A percentile compares a stretch with the other conserved stretches of the same genome.
These are phyloP conservation scores for Tillandsia leiboldiana DNA, from an alignment of 176 grass and related monocot genomes.

Conservation along the genomic window DNA sequence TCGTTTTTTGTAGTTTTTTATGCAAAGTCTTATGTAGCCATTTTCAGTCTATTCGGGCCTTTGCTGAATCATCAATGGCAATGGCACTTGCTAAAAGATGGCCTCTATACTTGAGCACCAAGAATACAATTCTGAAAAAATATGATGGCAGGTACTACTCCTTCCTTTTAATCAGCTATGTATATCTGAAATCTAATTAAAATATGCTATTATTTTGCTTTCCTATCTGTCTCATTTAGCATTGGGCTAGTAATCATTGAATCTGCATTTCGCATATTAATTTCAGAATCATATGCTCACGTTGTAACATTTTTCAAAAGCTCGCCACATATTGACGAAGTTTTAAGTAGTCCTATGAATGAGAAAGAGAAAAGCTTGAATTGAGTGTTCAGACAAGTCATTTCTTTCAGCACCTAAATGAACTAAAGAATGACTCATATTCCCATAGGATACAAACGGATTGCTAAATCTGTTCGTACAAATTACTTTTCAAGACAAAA, in stretches of 20 bases:
- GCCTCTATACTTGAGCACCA: conserved; percentile 94
- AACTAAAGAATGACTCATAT: not conserved
- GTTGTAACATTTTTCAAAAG: not conserved
- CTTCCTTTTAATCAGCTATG: not conserved
- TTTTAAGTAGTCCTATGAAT: not conserved
- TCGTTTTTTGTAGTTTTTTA: conserved; percentile 15
- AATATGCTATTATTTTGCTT: not conserved
- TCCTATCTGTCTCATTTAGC: not conserved
- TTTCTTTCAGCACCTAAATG: not conserved
- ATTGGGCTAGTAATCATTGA: not conserved
- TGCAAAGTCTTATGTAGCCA: conserved; percentile 16
- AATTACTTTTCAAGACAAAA: not conserved
- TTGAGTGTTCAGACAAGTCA: not conserved
- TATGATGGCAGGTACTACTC: conserved; percentile 82
- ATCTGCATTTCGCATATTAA: not conserved
- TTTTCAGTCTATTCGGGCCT: conserved; percentile 77
- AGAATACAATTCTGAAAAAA: conserved; percentile 91
- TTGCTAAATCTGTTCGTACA: not conserved
- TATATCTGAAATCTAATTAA: not conserved
- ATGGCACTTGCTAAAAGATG: conserved; percentile 75
- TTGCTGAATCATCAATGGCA: conserved; percentile 89
- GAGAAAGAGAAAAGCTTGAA: not conserved
- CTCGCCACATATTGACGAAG: not conserved
- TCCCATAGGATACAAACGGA: not conserved
- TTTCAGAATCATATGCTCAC: not conserved